Evolutionary conservation across 2,329 filamentous ascomycete species (phyloP), one percentile per base, ranked within the genome.

Genomic region (Penicillium palitans): DNA sequence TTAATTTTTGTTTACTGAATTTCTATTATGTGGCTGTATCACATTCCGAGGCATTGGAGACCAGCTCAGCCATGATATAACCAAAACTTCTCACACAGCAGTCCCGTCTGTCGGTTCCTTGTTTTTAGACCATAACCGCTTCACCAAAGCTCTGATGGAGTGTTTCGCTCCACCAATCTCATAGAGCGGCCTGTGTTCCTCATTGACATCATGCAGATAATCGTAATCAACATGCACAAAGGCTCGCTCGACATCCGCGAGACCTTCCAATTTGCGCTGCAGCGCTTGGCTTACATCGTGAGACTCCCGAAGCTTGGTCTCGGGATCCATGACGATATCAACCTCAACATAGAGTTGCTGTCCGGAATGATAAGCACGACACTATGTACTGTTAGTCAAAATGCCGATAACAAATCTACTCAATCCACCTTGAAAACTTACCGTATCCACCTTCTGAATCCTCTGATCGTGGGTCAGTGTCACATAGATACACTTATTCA

Each of bases 221-320:
- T 60, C 60, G 49, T 61, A 61, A 42, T 61, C 60, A 15, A 61
- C 53, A 57, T 61, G 57, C n/a, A 61, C 57, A 25, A 60, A 61
- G 10, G 50, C 60, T 6, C 60, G 45, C 24, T 60, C 60, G 19
- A 61, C 53, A 54, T 55, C 54, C 4, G 53, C 54, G 1, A 60
- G 49, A 19, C 54, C 56, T 44, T 61, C 59, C 25, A 61, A 19
- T 31, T 61, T 61, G n/a, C 53, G 55, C 45, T 61, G 59, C 45
- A 61, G 13, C 13, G 48, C 57, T 47, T 61, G 52, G 15, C 55
- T 54, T 41, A 61, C 57, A 50, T 61, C 59, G 37, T 61, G 57
- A 25, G 52, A 59, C 40, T 59, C 52, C 17, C 57, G 57, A 25
- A 61, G 42, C 35, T 51, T 61, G n/a, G 50, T 50, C 31, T 60